phyloP scores from a whole-genome alignment of 75 land plant species.

The Azolla pinnata region DNA sequence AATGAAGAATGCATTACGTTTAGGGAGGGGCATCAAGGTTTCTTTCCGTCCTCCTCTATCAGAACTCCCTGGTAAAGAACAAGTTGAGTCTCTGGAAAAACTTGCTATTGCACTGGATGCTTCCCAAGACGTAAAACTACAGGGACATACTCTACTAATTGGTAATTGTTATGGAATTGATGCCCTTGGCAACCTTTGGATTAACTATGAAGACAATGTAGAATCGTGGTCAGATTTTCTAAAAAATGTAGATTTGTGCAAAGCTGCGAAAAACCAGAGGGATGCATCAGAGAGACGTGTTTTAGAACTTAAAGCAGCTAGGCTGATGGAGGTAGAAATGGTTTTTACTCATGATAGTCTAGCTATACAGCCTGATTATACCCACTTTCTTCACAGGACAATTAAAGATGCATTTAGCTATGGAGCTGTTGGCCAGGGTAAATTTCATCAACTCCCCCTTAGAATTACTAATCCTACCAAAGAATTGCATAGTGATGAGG shows the following conservation, averaged over 20 bases:
- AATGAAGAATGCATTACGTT: slow-evolving; percentile 31
- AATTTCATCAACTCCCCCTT: slow-evolving; percentile 29
- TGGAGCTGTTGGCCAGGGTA: slow-evolving; percentile 38
- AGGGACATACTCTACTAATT: slow-evolving; percentile 28
- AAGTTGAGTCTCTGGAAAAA: slow-evolving; percentile 23
- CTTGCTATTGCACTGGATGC: slow-evolving; percentile 23
- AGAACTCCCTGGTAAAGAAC: slow-evolving; percentile 7
- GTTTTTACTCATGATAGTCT: slow-evolving; percentile 29
- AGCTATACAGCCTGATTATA: slow-evolving; percentile 20
- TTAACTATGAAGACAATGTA: slow-evolving; percentile 17
- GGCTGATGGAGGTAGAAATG: slow-evolving; percentile 38
- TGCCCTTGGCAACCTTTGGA: slow-evolving; percentile 35
- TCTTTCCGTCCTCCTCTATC: slow-evolving; percentile 20
- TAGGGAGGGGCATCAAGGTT: slow-evolving; percentile 36
- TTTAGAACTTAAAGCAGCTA: slow-evolving; percentile 26
- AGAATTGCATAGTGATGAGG: background rate
- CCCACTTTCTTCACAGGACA: slow-evolving; percentile 21
- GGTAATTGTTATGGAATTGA: slow-evolving; percentile 38
- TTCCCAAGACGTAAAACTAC: slow-evolving; percentile 11
- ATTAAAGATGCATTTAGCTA: slow-evolving; percentile 18
- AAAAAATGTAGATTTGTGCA: slow-evolving; percentile 16
- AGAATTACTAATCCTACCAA: slow-evolving; percentile 16
- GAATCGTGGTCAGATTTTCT: slow-evolving; percentile 27
- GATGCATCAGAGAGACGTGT: slow-evolving; percentile 18
- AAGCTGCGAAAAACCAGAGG: slow-evolving; percentile 10